Base-by-base conservation (phyloP, 1,139 yeast genomes). In the Pichia sp. region DNA sequence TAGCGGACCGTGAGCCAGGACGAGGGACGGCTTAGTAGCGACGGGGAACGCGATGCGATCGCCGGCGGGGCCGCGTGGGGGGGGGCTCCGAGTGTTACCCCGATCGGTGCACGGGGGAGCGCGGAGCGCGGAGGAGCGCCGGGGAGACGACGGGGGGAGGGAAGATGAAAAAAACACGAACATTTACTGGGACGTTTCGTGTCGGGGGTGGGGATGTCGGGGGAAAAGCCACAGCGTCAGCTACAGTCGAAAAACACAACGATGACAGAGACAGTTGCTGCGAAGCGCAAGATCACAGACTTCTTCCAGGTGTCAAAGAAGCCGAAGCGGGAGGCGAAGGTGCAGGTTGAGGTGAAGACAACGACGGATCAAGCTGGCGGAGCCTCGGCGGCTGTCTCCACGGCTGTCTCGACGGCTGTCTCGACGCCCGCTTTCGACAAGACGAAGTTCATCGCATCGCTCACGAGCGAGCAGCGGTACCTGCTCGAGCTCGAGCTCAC, bases 401-500 rank as follows among this genome's bases (percentile, higher is more conserved):
- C 29, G 29, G 24, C 24, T 20, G 29, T 7, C 7, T 7, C 29
- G 29, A 6, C 29, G 29, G 24, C 24, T 20, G 24, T 20, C 24
- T 7, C 29, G 38, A 5, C 38, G n/a, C 41, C 41, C 17, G 9
- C 7, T 20, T 33, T 49, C 47, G 48, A 33, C 16, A 52, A 55
- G 34, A 64, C 70, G 2, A 55, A 70, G 50, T 90, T 95, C 87
- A 62, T 82, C 2, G 64, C 69, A 1, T 66, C 78, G 1, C 74
- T 92, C 20, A 73, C 83, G 0, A 66, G 71, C 0, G 87, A 83
- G 52, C 79, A 84, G 51, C 70, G 67, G 46, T 74, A 74, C 7
- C 73, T 92, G 7, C 75, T 93, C 3, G 71, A 78, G 38, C 75
- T 88, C 8, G 99, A 93, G 67, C 80, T 91, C 47, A 67, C 74